A percentile compares a stretch with the other conserved stretches of the same genome.
Conservation (phyloP, 306 rosid genomes). For the Acacia acuminata region DNA sequence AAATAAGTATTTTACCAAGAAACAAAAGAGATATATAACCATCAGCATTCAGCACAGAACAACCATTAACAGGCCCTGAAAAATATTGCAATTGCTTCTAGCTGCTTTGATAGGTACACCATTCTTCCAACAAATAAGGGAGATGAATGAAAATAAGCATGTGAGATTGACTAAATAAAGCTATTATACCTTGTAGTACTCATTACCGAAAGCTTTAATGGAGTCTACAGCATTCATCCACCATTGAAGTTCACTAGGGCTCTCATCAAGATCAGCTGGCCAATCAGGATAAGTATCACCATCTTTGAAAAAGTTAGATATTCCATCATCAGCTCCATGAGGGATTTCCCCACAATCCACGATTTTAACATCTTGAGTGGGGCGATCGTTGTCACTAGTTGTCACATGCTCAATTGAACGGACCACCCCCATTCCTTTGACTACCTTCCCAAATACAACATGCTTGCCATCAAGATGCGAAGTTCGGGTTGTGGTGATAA, state of each 20-base stretch:
- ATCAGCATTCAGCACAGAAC: slow-evolving; percentile 11
- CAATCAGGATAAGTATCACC: slow-evolving; percentile 93
- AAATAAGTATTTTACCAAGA: not conserved
- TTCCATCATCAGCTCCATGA: slow-evolving; percentile 75
- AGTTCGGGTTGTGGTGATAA: slow-evolving; percentile 80
- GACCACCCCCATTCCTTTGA: slow-evolving; percentile 91
- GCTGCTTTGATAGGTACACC: not conserved
- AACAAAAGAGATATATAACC: not conserved
- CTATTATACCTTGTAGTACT: slow-evolving; percentile 64
- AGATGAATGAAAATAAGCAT: not conserved
- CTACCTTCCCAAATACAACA: slow-evolving; percentile 89
- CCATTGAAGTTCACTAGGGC: slow-evolving; percentile 70
- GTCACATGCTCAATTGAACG: slow-evolving; percentile 77
- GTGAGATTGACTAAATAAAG: slow-evolving; percentile 18
- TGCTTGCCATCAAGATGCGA: slow-evolving; percentile 90
- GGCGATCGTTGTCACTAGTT: slow-evolving; percentile 51
- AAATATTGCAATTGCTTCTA: not conserved
- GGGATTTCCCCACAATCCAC: slow-evolving; percentile 82
- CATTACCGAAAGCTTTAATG: slow-evolving; percentile 76
- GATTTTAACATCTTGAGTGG: slow-evolving; percentile 56
- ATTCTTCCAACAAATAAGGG: not conserved
- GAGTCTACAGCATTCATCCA: slow-evolving; percentile 78
- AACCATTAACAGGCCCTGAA: slow-evolving; percentile 13
- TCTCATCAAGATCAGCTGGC: slow-evolving; percentile 86
- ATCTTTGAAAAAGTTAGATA: slow-evolving; percentile 78